Evolutionary conservation across 2,329 filamentous ascomycete species (phyloP).

Genomic region (Colletotrichum sp.): DNA sequence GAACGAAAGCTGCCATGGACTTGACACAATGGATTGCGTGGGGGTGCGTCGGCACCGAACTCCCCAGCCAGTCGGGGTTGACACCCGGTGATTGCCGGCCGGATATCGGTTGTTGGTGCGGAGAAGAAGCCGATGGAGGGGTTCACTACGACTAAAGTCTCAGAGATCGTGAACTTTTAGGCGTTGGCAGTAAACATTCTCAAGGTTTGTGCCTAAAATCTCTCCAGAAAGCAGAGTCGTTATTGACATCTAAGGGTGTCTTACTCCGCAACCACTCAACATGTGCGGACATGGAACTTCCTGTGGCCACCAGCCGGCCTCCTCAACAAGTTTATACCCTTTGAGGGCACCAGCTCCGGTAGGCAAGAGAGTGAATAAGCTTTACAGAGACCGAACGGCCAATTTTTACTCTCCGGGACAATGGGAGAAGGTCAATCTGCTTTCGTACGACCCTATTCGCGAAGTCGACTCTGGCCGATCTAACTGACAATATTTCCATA

Average conservation of each 20-base stretch:
- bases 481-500: not conserved
- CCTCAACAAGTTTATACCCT: conserved; percentile 9
- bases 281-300: conserved; percentile 6
- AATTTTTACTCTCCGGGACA: conserved; percentile 26
- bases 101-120: not conserved
- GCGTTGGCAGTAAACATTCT: not conserved
- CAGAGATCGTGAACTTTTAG: not conserved
- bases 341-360: conserved; percentile 5
- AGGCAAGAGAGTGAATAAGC: conserved; percentile 11
- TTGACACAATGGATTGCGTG: not conserved
- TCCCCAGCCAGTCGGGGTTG: not conserved
- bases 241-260: not conserved
- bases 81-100: not conserved
- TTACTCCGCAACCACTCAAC: not conserved
- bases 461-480: not conserved
- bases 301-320: not conserved
- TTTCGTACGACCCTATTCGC: conserved; percentile 6
- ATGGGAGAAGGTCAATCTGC: conserved; percentile 26
- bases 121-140: not conserved
- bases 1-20: not conserved
- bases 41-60: not conserved
- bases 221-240: not conserved
- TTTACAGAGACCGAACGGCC: conserved; percentile 23
- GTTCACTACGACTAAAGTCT: not conserved
- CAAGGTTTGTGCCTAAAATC: not conserved